Evolutionary conservation across 805 yeast genomes (phyloP).

Genomic region (Teunomyces tritomae): DNA sequence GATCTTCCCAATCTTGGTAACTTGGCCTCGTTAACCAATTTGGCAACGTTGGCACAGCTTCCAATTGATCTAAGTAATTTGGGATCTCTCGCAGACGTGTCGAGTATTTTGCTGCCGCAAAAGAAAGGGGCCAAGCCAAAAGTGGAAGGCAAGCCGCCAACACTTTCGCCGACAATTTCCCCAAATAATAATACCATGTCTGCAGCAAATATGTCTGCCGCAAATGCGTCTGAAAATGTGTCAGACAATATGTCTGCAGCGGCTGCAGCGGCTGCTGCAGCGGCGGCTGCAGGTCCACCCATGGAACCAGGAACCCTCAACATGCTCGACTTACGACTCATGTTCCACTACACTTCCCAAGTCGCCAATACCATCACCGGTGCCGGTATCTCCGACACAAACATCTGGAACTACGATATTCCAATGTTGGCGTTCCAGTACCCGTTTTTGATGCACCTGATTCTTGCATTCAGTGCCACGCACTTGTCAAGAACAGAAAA

Average conservation of each 20-base stretch:
- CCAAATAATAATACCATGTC: not conserved
- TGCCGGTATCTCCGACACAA: constrained; percentile 83
- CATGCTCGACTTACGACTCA: constrained; percentile 72
- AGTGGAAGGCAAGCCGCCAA: not conserved
- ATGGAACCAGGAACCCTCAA: constrained; percentile 36
- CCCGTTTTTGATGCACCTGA: constrained; percentile 89
- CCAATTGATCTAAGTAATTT: constrained; percentile 39
- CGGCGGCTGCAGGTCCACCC: no score
- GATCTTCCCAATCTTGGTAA: constrained; percentile 35
- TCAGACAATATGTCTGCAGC: no score
- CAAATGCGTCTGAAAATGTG: not conserved
- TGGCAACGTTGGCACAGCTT: constrained; percentile 43
- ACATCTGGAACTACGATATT: constrained; percentile 84
- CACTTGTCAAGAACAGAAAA: constrained; percentile 77
- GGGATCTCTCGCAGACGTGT: constrained; percentile 24
- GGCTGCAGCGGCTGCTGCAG: no score
- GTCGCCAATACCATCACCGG: constrained; percentile 87
- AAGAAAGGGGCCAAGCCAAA: not conserved
- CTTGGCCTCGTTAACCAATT: constrained; percentile 36
- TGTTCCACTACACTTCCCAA: constrained; percentile 82
- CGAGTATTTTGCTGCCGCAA: constrained; percentile 1
- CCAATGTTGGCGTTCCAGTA: constrained; percentile 84
- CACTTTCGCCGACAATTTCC: no score
- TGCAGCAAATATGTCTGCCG: not conserved
- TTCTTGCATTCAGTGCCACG: constrained; percentile 88